Evolutionary conservation across 2,329 filamentous ascomycete species (phyloP).

Genomic region (Drechslerella coelobrocha): DNA sequence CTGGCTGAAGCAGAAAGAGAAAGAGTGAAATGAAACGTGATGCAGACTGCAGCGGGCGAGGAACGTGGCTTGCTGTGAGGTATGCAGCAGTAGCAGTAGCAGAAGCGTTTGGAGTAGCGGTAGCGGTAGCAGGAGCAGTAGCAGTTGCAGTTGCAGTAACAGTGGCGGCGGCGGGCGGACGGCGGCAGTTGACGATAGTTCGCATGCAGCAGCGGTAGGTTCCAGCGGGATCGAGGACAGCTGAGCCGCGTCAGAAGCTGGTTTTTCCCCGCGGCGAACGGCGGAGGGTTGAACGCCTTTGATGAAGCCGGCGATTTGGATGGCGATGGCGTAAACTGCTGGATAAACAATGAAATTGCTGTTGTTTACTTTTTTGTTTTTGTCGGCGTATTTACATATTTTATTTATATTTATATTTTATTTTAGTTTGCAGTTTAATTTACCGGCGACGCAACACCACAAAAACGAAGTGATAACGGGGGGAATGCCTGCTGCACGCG

Average conservation of each 20-base stretch:
- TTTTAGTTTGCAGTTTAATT: neutral
- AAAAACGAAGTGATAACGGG: no score
- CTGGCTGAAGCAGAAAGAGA: no score
- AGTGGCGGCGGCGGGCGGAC: no score
- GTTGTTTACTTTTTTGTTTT: neutral
- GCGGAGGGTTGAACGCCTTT: neutral
- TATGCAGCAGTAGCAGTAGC: no score
- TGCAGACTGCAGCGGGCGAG: neutral
- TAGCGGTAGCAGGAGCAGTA: no score
- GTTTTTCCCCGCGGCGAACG: no score
- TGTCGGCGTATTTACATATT: neutral
- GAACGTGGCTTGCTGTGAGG: neutral
- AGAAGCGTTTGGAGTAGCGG: no score
- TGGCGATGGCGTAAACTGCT: neutral
- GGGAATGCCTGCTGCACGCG: no score
- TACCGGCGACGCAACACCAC: no score
- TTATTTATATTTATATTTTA: no score
- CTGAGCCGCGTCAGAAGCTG: neutral
- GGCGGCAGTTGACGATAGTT: neutral
- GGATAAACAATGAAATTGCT: neutral
- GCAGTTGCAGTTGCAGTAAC: no score
- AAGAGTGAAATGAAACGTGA: constrained; percentile 2
- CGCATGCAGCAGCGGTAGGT: no score
- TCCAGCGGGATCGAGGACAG: neutral
- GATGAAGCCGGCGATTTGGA: neutral